These are phyloP conservation scores for Psidium guajava DNA, from an alignment of 345 rosid species.

Conservation along the genomic window DNA sequence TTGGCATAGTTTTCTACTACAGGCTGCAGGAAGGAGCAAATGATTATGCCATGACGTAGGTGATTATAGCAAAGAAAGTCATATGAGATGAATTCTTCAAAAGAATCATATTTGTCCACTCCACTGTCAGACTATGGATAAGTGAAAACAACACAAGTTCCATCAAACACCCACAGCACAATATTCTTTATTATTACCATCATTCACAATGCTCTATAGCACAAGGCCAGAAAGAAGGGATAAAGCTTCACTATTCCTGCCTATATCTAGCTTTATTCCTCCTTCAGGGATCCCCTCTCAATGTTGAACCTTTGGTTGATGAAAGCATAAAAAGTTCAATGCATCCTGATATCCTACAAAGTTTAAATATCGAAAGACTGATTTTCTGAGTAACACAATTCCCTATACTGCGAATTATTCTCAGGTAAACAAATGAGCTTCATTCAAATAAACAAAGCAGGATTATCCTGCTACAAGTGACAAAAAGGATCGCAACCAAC, in stretches of 20 bases:
- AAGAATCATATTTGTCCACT: not conserved
- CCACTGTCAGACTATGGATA: not conserved
- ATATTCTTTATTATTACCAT: not conserved
- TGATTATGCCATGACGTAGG: not conserved
- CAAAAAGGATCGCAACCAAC: not conserved
- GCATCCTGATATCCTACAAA: not conserved
- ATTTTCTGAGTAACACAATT: not conserved
- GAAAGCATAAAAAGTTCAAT: not conserved
- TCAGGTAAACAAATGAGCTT: not conserved
- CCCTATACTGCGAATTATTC: not conserved
- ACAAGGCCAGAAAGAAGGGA: not conserved
- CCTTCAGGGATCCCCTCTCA: not conserved
- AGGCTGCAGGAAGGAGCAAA: slow-evolving; percentile 37
- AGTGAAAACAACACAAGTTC: not conserved
- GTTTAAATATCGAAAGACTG: not conserved
- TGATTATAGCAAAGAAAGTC: not conserved
- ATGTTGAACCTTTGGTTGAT: not conserved
- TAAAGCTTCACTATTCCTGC: not conserved
- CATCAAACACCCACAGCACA: not conserved
- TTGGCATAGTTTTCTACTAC: slow-evolving; percentile 90
- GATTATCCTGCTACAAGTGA: not conserved
- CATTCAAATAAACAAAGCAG: not conserved
- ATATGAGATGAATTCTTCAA: not conserved
- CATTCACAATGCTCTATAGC: not conserved
- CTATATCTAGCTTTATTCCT: not conserved